Evolutionary conservation across 305 asterid species (phyloP), one percentile per base, ranked within the genome.

Genomic region (Fraxinus albicans): DNA sequence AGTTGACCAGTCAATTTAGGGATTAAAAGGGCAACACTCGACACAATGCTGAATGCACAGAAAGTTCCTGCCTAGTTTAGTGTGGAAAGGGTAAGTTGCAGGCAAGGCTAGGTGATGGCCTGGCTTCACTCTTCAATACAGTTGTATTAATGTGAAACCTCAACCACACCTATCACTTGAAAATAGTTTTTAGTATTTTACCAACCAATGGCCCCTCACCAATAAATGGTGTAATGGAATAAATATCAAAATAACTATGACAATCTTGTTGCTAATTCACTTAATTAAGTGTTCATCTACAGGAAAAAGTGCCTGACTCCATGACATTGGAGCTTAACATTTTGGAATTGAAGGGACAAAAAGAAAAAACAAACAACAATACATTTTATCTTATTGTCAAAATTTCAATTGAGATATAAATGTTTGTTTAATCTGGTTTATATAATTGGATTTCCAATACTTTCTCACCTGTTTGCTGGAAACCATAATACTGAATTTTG

Each of bases 371-470:
- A 27, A 9, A 67, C 35, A 53, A 70, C 47, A 67, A 9, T 76
- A 44, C 21, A 21, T 19, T 63, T 86, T 25, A 19, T 67, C 79
- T 78, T 17, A 82, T 58, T 74, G 40, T 55, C 31, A 73, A 79
- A 13, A 23, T 76, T 50, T 78, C 79, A 35, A 17, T 74, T 38
- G 29, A n/a, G 21, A 53, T 29, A 67, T 19, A 23, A 33, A 31
- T 10, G 15, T 27, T 12, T 17, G 9, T 67, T 67, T 67, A 13
- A 25, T 27, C 36, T 67, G 17, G 36, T 27, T 27, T 12, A 25
- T 27, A 67, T 67, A 3, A 67, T 10, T 67, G 36, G 36, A 67
- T 25, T 27, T 70, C 33, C 76, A 70, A 13, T 13, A 31, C 76
- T 70, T 70, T 6, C 25, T 17, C 74, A 67, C 74, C 74, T 10